Evolutionary conservation across 305 asterid genomes (phyloP).

Genomic region (Fraxinus nigra): DNA sequence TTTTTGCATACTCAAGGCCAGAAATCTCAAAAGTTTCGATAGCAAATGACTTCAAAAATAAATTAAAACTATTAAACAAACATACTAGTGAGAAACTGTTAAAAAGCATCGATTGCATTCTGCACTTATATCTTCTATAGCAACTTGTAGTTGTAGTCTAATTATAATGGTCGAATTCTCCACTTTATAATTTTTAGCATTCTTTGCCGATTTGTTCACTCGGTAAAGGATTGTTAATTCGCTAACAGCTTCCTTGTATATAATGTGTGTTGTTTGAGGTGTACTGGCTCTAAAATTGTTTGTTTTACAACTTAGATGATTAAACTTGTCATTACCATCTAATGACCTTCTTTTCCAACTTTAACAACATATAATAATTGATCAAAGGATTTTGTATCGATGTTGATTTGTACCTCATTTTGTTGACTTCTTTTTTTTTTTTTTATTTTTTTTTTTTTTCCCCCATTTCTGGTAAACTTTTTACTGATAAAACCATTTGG

Average conservation of each 20-base stretch:
- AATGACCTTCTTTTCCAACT: background rate
- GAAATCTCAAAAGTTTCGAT: background rate
- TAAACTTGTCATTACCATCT: background rate
- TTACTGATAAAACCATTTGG: background rate
- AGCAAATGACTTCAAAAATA: background rate
- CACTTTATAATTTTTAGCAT: background rate
- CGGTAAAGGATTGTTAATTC: no score
- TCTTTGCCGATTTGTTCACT: background rate
- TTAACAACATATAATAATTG: background rate
- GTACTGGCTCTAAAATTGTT: background rate
- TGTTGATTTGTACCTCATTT: background rate
- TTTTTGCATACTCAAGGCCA: background rate
- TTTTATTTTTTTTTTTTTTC: no score
- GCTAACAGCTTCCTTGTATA: background rate
- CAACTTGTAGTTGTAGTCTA: background rate
- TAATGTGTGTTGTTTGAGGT: background rate
- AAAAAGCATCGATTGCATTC: background rate
- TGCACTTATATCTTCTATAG: background rate
- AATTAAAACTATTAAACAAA: no score
- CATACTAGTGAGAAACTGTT: background rate
- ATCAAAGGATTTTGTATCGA: background rate
- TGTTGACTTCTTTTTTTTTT: background rate
- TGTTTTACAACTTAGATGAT: background rate
- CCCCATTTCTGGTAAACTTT: background rate
- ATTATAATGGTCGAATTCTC: background rate